Percentiles rank a stretch among this genome's conserved stretches.
Evolutionary conservation across 441 rosid genomes (phyloP).

Genomic region (Viola pubescens): DNA sequence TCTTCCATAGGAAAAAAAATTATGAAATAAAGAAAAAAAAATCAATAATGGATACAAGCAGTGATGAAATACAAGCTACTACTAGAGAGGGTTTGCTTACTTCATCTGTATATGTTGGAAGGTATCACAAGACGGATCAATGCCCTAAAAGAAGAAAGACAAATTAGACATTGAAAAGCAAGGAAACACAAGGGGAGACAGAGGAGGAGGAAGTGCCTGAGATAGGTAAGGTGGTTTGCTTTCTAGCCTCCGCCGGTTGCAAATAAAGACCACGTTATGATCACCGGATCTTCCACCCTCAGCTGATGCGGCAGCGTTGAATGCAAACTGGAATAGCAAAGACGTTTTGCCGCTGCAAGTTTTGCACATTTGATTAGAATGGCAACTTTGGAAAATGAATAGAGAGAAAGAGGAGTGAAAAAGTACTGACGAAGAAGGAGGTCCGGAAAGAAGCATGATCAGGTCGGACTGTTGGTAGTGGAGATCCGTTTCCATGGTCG

Average conservation of each 20-base stretch:
- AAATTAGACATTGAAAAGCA: background rate
- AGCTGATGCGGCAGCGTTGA: constrained; percentile 26
- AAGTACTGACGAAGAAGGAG: constrained; percentile 46
- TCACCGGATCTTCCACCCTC: background rate
- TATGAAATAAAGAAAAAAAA: background rate
- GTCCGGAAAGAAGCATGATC: constrained; percentile 66
- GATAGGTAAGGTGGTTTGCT: constrained; percentile 71
- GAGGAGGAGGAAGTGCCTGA: constrained; percentile 28
- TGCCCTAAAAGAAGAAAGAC: constrained; percentile 33
- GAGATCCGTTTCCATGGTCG: background rate
- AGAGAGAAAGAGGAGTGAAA: background rate
- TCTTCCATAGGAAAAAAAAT: constrained; percentile 24
- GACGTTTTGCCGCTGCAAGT: constrained; percentile 82
- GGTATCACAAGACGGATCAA: constrained; percentile 50
- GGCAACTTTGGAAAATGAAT: background rate
- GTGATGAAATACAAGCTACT: background rate
- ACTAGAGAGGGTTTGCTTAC: constrained; percentile 26
- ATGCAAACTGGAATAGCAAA: constrained; percentile 70
- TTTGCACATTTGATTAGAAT: background rate
- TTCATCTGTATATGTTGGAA: constrained; percentile 68
- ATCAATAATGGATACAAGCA: background rate
- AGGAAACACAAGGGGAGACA: background rate
- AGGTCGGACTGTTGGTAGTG: constrained; percentile 20
- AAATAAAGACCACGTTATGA: constrained; percentile 56
- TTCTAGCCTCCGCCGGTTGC: constrained; percentile 55